A percentile compares a stretch with the other conserved stretches of the same genome.
Conservation (phyloP, 768 basidiomycete genomes). For the Trametes elegans region DNA sequence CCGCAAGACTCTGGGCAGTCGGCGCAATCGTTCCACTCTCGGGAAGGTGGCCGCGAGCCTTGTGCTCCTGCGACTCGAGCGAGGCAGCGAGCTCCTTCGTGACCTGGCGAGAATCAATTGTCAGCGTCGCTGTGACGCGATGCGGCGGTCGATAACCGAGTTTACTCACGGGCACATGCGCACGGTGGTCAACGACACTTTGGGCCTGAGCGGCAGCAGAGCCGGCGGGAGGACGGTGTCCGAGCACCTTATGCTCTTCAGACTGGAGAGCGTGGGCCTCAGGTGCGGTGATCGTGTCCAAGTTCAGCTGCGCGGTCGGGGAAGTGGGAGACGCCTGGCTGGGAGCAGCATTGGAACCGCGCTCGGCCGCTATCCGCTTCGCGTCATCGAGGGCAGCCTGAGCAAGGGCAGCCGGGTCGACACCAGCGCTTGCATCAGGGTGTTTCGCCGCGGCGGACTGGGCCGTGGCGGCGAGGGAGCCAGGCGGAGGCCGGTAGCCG, state of each 20-base stretch:
- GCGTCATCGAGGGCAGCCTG: conserved; percentile 26
- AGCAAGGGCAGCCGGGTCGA: conserved; percentile 18
- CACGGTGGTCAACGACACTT: conserved; percentile 19
- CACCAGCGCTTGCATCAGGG: conserved; percentile 19
- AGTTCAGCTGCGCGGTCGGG: conserved; percentile 11
- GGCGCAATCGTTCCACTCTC: conserved; percentile 24
- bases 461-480: conserved; percentile 35
- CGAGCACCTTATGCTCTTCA: conserved; percentile 28
- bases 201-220: conserved; percentile 27
- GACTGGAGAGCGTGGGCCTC: conserved; percentile 26
- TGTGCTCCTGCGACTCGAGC: conserved; percentile 24
- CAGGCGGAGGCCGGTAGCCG: conserved; percentile 36
- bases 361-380: conserved; percentile 15
- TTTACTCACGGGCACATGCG: conserved; percentile 14
- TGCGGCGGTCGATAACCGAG: no score
- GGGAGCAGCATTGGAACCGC: not conserved
- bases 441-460: conserved; percentile 36
- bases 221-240: conserved; percentile 24
- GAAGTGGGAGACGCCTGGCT: conserved; percentile 3
- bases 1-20: conserved; percentile 21
- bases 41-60: conserved; percentile 20
- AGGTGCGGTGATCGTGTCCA: conserved; percentile 18
- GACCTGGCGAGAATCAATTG: not conserved
- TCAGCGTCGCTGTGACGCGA: not conserved
- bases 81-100: conserved; percentile 18